Base-by-base conservation (phyloP, 495 filamentous ascomycete genomes). In the Neurospora intermedia region DNA sequence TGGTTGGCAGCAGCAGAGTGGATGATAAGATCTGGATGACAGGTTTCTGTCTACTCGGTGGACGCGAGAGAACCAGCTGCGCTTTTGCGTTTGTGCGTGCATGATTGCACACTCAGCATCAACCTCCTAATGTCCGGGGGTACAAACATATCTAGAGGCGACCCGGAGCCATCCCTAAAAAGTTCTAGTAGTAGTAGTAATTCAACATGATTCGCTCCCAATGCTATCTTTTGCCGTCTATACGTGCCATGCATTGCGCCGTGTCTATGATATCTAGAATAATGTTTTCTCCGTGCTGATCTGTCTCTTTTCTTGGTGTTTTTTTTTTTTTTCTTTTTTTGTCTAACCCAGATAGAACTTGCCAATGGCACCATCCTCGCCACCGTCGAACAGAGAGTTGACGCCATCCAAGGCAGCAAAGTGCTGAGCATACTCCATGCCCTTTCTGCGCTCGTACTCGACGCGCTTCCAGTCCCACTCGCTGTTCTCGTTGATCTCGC, bases 341-440 rank as follows among this genome's bases (percentile, higher is more conserved):
- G 27, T 42, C 39, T 76, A 87, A 72, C 84, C 83, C 15, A 82
- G 73, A 69, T 83, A 81, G 42, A 85, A 88, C 41, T 46, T 81
- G 6, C 83, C 87, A 46, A 88, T 78, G 6, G 84, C 83, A 3
- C 84, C 82, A 27, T 82, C 77, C 72, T 84, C 80, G 9, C 83
- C 86, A 11, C 85, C 82, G 20, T 86, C 81, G 73, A 87, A 88
- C 72, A 83, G 72, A 38, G 75, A 54, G 48, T 85, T 83, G n/a
- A 85, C 76, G 11, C 80, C 83, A 43, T 88, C 87, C 70, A 88
- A 78, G 35, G 84, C 81, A n/a, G 82, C 82, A 73, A 88, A 86
- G 76, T 87, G 81, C 69, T 80, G 77, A 0, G 83, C 87, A 69
- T 82, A 81, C 77, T 84, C 80, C 77, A 87, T 74, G 8, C 87